These are phyloP conservation scores for Colletotrichum theobromicola DNA, from an alignment of 2,329 filamentous ascomycete genomes.

Conservation along the genomic window DNA sequence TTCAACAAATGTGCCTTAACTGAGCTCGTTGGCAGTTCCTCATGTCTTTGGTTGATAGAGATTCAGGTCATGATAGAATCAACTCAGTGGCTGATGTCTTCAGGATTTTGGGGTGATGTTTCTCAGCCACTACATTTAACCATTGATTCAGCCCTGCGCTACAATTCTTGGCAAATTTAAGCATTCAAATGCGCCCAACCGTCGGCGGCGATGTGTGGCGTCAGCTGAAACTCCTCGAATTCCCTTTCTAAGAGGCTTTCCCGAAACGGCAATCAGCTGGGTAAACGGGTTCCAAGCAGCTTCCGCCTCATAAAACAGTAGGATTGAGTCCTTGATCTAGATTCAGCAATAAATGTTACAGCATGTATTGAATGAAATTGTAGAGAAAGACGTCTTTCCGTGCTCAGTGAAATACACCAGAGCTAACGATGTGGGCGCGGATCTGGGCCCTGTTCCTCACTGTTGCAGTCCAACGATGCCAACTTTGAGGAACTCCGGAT, in stretches of 20 bases:
- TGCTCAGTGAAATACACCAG: neutral
- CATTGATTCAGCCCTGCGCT: neutral
- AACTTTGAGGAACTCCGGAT: constrained; percentile 22
- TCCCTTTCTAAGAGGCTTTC: neutral
- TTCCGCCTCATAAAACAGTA: neutral
- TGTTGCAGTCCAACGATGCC: constrained; percentile 7
- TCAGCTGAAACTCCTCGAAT: neutral
- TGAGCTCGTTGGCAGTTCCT: neutral
- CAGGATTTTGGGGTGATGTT: neutral
- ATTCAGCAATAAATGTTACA: accelerated
- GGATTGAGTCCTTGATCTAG: neutral
- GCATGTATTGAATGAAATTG: neutral
- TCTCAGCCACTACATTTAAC: neutral
- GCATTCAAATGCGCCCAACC: neutral
- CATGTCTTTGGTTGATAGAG: neutral
- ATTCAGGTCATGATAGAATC: neutral
- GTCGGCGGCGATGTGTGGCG: neutral
- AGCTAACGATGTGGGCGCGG: no score
- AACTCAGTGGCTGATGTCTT: neutral
- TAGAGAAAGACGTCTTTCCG: neutral
- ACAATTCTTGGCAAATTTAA: neutral
- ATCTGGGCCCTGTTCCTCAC: neutral
- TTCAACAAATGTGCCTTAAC: neutral
- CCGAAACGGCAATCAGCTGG: neutral
- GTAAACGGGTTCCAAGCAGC: neutral